Conservation (phyloP, 2,329 filamentous ascomycete genomes). For the Hypoxylon sp. region DNA sequence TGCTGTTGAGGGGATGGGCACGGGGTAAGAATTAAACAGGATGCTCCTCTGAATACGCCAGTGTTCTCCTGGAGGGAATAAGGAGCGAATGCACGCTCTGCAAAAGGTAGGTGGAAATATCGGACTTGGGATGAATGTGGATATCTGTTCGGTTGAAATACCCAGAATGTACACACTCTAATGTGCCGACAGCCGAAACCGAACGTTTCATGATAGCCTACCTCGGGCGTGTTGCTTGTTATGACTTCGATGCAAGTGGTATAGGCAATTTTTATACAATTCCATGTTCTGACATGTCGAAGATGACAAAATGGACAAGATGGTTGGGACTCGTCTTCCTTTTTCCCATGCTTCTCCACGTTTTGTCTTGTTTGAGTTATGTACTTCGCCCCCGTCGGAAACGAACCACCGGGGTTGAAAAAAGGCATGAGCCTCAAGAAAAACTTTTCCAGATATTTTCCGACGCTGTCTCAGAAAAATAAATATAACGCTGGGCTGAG, state of each 20-base stretch:
- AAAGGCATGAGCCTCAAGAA: constrained; percentile 26
- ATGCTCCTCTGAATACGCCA: background rate
- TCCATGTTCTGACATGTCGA: constrained; percentile 5
- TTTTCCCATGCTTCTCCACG: constrained; percentile 16
- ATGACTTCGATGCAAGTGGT: constrained; percentile 12
- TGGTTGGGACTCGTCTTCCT: constrained; percentile 2
- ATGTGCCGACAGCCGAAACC: constrained; percentile 3
- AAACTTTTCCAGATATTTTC: constrained; percentile 15
- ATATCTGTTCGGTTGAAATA: background rate
- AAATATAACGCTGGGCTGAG: constrained; percentile 27
- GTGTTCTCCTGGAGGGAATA: background rate
- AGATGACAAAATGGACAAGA: constrained; percentile 9
- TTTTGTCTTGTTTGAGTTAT: constrained; percentile 19
- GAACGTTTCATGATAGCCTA: constrained; percentile 22
- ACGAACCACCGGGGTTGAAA: constrained; percentile 5
- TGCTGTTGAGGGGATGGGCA: constrained; percentile 20
- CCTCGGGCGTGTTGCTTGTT: constrained; percentile 6
- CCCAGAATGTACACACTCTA: constrained; percentile 2
- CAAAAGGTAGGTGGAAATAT: constrained; percentile 10
- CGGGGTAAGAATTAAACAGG: background rate
- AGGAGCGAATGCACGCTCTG: constrained; percentile 1
- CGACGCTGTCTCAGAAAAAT: constrained; percentile 42
- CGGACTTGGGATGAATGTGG: background rate
- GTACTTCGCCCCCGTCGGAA: constrained; percentile 10
- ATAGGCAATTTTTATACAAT: constrained; percentile 2